A percentile compares a stretch with the other conserved stretches of the same genome.
Conservation (phyloP, 2,329 filamentous ascomycete species). For the Fusarium kyushuense region DNA sequence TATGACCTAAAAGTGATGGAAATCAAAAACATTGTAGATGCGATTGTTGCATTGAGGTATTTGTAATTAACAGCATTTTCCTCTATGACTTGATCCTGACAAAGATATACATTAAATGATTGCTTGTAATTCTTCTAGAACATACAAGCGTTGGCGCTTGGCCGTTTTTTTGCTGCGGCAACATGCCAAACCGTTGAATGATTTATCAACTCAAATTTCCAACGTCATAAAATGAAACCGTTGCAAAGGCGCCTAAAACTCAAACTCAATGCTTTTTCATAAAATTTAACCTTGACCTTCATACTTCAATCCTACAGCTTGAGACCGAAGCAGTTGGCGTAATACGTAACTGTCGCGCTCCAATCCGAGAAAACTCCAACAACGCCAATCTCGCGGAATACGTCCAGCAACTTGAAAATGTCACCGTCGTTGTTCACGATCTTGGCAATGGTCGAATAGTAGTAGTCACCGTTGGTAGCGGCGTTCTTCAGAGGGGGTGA, state of each 20-base stretch:
- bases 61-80: too few species aligned
- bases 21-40: too few species aligned
- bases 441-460: constrained; percentile 67
- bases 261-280: background rate
- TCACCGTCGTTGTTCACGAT: constrained; percentile 73
- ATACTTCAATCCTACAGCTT: constrained; percentile 9
- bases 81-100: too few species aligned
- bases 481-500: constrained; percentile 69
- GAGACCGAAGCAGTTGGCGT: constrained; percentile 74
- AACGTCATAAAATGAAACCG: background rate
- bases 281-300: background rate
- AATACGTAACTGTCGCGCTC: constrained; percentile 76
- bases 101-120: background rate
- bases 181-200: background rate
- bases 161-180: background rate
- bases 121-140: background rate
- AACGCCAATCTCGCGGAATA: constrained; percentile 71
- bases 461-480: constrained; percentile 61
- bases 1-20: constrained; percentile 5
- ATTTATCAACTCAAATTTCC: background rate
- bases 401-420: constrained; percentile 74
- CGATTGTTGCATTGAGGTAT: too few species aligned
- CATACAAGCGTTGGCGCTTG: too few species aligned
- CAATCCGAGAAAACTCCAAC: constrained; percentile 76
- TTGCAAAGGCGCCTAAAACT: background rate